These are phyloP conservation scores for Penicillium mononematosum DNA, from an alignment of 495 filamentous ascomycete species.

Conservation along the genomic window DNA sequence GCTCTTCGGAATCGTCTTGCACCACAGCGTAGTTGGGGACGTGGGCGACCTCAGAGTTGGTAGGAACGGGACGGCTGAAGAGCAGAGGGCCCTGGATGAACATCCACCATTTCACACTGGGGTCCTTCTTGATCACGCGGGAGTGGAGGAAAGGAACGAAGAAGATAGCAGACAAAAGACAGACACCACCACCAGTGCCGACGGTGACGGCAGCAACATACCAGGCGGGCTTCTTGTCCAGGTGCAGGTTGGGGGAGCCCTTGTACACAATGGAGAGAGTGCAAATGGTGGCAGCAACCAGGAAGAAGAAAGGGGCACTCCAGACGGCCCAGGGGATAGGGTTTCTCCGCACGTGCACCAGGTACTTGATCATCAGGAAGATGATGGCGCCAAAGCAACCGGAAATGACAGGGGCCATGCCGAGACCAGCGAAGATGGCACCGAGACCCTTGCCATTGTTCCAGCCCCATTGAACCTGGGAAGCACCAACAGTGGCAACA, in stretches of 20 bases:
- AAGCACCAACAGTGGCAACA: conserved; percentile 57
- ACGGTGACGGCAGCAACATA: conserved; percentile 57
- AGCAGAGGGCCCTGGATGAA: conserved; percentile 54
- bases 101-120: conserved; percentile 52
- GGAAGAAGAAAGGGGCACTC: conserved; percentile 58
- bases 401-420: conserved; percentile 59
- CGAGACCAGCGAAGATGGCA: conserved; percentile 60
- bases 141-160: conserved; percentile 59
- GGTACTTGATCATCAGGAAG: conserved; percentile 60
- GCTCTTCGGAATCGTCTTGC: conserved; percentile 41
- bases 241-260: conserved; percentile 55
- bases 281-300: conserved; percentile 56
- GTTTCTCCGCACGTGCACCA: conserved; percentile 57
- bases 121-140: conserved; percentile 55
- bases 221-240: conserved; percentile 55
- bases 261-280: conserved; percentile 65
- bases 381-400: conserved; percentile 55
- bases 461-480: conserved; percentile 62
- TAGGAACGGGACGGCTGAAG: conserved; percentile 43
- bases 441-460: conserved; percentile 58
- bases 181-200: conserved; percentile 52
- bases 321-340: conserved; percentile 57
- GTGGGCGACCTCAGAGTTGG: conserved; percentile 42
- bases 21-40: conserved; percentile 55
- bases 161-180: conserved; percentile 53